Conservation (phyloP, 805 yeast genomes). For the Yamadazyma laniorum region DNA sequence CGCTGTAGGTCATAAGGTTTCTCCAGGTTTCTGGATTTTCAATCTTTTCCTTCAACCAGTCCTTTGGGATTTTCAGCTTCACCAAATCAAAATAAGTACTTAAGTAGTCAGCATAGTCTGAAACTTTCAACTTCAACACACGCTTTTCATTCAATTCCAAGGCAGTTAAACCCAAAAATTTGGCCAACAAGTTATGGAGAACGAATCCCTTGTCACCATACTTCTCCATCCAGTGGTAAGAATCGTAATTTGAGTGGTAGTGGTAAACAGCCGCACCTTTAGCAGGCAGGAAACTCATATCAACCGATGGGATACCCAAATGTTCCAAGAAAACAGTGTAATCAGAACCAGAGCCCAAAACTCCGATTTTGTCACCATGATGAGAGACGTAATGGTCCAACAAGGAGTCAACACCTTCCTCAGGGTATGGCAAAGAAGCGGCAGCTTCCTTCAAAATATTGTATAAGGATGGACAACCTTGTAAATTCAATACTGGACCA, state of each 20-base stretch:
- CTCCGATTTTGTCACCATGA: conserved; percentile 32
- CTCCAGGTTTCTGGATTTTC: conserved; percentile 16
- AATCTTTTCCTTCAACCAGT: conserved; percentile 28
- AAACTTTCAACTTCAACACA: conserved; percentile 47
- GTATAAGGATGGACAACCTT: conserved; percentile 58
- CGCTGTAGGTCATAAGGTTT: conserved; percentile 15
- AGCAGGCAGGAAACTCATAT: conserved; percentile 38
- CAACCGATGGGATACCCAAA: conserved; percentile 64
- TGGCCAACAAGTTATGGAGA: conserved; percentile 56
- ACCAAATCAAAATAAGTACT: conserved; percentile 32
- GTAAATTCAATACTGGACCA: conserved; percentile 49
- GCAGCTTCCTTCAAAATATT: conserved; percentile 46
- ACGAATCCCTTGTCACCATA: conserved; percentile 52
- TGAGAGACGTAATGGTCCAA: conserved; percentile 46
- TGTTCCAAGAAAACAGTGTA: conserved; percentile 61
- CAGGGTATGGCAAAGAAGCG: conserved; percentile 44
- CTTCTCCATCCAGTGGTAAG: conserved; percentile 52
- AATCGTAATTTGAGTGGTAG: conserved; percentile 58
- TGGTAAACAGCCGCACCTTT: conserved; percentile 51
- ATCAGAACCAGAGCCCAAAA: conserved; percentile 53
- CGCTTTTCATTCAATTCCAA: conserved; percentile 58
- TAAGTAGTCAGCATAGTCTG: conserved; percentile 48
- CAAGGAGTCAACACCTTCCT: conserved; percentile 39
- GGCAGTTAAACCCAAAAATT: conserved; percentile 55
- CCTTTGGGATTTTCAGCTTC: conserved; percentile 26